Base-by-base conservation (phyloP, 805 yeast species). In the Suhomyces xylopsoci region DNA sequence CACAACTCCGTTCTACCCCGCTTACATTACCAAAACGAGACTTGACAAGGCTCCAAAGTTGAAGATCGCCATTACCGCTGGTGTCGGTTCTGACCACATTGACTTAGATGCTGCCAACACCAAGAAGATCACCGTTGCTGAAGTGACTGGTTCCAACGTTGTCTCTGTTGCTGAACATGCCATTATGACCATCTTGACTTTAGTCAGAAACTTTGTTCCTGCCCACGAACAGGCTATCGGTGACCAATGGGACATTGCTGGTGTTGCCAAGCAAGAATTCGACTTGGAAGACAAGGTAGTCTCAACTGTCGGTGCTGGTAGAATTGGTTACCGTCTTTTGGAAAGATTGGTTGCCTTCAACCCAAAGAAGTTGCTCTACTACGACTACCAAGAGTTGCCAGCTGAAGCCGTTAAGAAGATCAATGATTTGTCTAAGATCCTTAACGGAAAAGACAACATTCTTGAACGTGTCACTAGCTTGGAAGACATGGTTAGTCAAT, bases 1-100 rank as follows among this genome's bases (percentile, higher is more conserved):
- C 69, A 83, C 92, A 41, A 87, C 93, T 10, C 94, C 96, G 3
- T 88, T 88, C 80, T 89, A 81, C 70, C 94, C 96, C 4, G 93
- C 85, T 36, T 88, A 88, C 69, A 77, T 88, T 66, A 81, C 85
- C 51, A 76, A 77, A 54, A 86, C 83, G 60, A 79, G 93, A 62
- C 78, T 88, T 57, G 82, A 74, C 48, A 79, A 81, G 63, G 92
- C 93, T 32, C 83, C 84, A 66, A 86, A 85, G 50, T 78, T 88
- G 69, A 87, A 86, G 74, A 64, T 85, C 49, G 74, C 84, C 55
- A 77, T 87, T 60, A 88, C 92, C 47, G 96, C 96, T 8, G 96
- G 94, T 61, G 91, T 88, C 54, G 96, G 96, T 10, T 84, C 90
- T 19, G 94, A 88, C 66, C 94, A 88, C 69, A 77, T 87, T 56